phyloP scores from a whole-genome alignment of 352 stramenopile genomes.

The Phytopythium kandeliae region DNA sequence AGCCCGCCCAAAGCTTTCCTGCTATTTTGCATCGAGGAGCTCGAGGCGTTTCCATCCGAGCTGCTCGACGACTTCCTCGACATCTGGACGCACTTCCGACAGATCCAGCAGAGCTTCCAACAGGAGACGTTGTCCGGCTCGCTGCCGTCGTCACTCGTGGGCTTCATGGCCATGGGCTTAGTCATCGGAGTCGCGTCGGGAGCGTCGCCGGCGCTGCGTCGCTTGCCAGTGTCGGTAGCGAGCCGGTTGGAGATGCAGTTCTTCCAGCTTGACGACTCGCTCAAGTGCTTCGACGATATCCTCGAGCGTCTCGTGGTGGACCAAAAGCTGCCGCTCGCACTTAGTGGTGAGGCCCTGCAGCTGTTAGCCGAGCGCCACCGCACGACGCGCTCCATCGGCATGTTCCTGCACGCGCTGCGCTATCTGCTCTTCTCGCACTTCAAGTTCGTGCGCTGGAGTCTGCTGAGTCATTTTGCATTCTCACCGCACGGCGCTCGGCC shows the following conservation, averaged over 20 bases:
- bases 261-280: conserved; percentile 71
- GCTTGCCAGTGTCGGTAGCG: conserved; percentile 49
- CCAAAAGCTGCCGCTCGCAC: conserved; percentile 43
- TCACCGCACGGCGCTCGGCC: conserved; percentile 19
- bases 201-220: conserved; percentile 55
- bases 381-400: conserved; percentile 56
- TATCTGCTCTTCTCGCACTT: conserved; percentile 68
- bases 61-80: conserved; percentile 67
- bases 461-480: conserved; percentile 43
- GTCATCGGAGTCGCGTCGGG: conserved; percentile 65
- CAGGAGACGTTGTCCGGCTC: conserved; percentile 7
- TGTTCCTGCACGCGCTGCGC: conserved; percentile 55
- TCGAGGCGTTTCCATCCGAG: conserved; percentile 52
- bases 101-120: conserved; percentile 9
- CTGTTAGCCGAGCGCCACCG: conserved; percentile 40
- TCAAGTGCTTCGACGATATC: conserved; percentile 71
- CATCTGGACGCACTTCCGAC: conserved; percentile 54
- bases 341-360: conserved; percentile 42
- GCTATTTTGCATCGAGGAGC: conserved; percentile 72
- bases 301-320: conserved; percentile 66
- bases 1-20: conserved; percentile 29
- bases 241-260: conserved; percentile 66
- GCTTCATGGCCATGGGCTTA: conserved; percentile 36
- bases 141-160: neutral
- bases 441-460: conserved; percentile 41